Evolutionary conservation across 768 basidiomycete species (phyloP).

Genomic region (Chalciporus pseudorubinellus): DNA sequence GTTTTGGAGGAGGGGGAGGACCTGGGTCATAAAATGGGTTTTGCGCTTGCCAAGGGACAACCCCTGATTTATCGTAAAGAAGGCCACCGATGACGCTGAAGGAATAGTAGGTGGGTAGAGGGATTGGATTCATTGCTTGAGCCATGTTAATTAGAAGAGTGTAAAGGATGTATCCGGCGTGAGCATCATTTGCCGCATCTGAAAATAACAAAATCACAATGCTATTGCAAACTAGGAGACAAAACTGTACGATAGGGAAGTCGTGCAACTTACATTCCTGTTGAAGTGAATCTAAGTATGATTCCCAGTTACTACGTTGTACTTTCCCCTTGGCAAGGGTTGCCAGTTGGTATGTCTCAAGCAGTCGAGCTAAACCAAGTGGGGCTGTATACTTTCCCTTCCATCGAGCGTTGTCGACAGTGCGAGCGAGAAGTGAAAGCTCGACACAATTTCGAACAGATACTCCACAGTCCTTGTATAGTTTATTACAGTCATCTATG

Average conservation of each 20-base stretch:
- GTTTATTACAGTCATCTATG: constrained; percentile 65
- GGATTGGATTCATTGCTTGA: constrained; percentile 31
- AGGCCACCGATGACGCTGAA: constrained; percentile 53
- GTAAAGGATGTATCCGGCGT: constrained; percentile 59
- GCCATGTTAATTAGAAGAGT: constrained; percentile 45
- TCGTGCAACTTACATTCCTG: constrained; percentile 52
- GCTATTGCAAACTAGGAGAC: not conserved
- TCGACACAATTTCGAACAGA: constrained; percentile 58
- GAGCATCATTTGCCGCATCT: constrained; percentile 76
- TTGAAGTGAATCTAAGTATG: constrained; percentile 41
- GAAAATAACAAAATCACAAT: constrained; percentile 12
- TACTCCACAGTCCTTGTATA: constrained; percentile 46
- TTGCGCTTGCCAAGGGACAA: constrained; percentile 46
- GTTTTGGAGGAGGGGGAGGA: constrained; percentile 53
- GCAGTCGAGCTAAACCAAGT: constrained; percentile 63
- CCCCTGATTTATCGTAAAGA: constrained; percentile 39
- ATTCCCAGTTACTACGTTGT: constrained; percentile 74
- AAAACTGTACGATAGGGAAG: not conserved
- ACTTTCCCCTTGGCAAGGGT: constrained; percentile 53
- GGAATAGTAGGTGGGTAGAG: constrained; percentile 45
- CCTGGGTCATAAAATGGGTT: constrained; percentile 76
- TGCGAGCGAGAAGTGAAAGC: constrained; percentile 64
- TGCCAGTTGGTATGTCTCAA: constrained; percentile 57
- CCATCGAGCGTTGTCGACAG: constrained; percentile 70
- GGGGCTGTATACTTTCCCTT: constrained; percentile 61